Evolutionary conservation across 2,329 filamentous ascomycete species (phyloP).

Genomic region (Colletotrichum limetticola): DNA sequence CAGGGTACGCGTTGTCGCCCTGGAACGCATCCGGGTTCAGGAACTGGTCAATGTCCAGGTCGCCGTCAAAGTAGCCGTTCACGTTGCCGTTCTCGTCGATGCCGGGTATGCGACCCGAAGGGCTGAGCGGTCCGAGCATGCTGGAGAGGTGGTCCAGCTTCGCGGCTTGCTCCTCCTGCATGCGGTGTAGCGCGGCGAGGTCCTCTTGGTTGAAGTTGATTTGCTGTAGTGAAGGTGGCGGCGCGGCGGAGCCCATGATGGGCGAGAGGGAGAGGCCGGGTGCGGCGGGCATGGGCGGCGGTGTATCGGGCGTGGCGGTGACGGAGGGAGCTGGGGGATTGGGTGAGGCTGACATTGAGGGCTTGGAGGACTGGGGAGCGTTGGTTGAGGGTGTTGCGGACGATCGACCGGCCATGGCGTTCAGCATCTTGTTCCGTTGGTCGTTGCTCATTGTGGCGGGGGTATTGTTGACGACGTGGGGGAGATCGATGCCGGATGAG

Average conservation of each 20-base stretch:
- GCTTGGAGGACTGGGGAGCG: slow-evolving; percentile 32
- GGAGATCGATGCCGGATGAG: slow-evolving; percentile 60
- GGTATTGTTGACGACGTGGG: slow-evolving; percentile 66
- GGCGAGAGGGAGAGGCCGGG: slow-evolving; percentile 57
- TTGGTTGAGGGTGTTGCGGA: slow-evolving; percentile 39
- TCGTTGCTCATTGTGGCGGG: slow-evolving; percentile 65
- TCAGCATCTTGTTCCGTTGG: slow-evolving; percentile 68
- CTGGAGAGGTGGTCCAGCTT: slow-evolving; percentile 81
- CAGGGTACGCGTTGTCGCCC: slow-evolving; percentile 53
- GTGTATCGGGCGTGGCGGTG: slow-evolving; percentile 23
- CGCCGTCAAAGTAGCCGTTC: slow-evolving; percentile 47
- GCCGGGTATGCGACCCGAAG: slow-evolving; percentile 81
- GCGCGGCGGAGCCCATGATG: slow-evolving; percentile 56
- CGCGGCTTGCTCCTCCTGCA: slow-evolving; percentile 82
- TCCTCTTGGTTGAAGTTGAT: slow-evolving; percentile 78
- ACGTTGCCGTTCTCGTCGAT: slow-evolving; percentile 57
- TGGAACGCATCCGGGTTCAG: slow-evolving; percentile 54
- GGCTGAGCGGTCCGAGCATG: slow-evolving; percentile 82
- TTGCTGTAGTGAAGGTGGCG: slow-evolving; percentile 65
- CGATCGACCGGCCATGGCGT: slow-evolving; percentile 65
- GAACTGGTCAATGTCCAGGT: slow-evolving; percentile 63
- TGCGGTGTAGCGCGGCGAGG: slow-evolving; percentile 79
- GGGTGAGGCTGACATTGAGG: slow-evolving; percentile 35
- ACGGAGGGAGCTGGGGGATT: slow-evolving; percentile 35
- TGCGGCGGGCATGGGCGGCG: slow-evolving; percentile 36